Evolutionary conservation across 2,329 filamentous ascomycete species (phyloP).

Genomic region (Aphanoascus verrucosus): DNA sequence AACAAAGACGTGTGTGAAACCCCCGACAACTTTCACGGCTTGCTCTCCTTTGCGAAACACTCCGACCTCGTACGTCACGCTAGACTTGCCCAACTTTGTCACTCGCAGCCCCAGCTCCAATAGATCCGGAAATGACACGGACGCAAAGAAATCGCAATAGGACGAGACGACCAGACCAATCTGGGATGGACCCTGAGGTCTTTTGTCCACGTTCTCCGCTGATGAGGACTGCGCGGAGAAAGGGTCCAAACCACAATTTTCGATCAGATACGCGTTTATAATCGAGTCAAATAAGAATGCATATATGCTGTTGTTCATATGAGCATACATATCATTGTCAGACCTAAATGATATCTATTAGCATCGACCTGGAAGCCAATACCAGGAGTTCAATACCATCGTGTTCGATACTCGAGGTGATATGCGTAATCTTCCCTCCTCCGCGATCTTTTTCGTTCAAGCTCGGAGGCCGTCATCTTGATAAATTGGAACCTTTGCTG

Average conservation of each 20-base stretch:
- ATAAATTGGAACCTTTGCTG: background rate
- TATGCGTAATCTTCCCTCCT: constrained; percentile 63
- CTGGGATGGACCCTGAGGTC: constrained; percentile 40
- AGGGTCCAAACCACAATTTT: constrained; percentile 63
- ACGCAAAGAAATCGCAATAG: constrained; percentile 74
- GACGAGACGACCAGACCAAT: constrained; percentile 79
- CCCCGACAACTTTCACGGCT: constrained; percentile 69
- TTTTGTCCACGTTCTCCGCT: constrained; percentile 12
- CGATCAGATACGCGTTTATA: constrained; percentile 78
- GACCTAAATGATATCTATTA: constrained; percentile 44
- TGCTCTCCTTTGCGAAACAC: constrained; percentile 68
- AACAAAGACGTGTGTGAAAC: constrained; percentile 84
- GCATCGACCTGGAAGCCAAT: background rate
- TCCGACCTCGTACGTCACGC: constrained; percentile 80
- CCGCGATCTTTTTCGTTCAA: constrained; percentile 48
- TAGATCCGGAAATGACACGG: constrained; percentile 68
- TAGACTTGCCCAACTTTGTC: constrained; percentile 72
- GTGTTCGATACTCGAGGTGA: constrained; percentile 68
- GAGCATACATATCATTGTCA: constrained; percentile 91
- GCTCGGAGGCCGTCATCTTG: constrained; percentile 22
- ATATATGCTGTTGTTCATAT: constrained; percentile 87
- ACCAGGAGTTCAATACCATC: constrained; percentile 52
- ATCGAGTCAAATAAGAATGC: constrained; percentile 81
- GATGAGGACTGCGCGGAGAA: constrained; percentile 49
- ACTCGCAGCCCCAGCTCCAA: constrained; percentile 74